Evolutionary conservation across 106 monocot genomes (phyloP).

Genomic region (Ottelia alismoides): DNA sequence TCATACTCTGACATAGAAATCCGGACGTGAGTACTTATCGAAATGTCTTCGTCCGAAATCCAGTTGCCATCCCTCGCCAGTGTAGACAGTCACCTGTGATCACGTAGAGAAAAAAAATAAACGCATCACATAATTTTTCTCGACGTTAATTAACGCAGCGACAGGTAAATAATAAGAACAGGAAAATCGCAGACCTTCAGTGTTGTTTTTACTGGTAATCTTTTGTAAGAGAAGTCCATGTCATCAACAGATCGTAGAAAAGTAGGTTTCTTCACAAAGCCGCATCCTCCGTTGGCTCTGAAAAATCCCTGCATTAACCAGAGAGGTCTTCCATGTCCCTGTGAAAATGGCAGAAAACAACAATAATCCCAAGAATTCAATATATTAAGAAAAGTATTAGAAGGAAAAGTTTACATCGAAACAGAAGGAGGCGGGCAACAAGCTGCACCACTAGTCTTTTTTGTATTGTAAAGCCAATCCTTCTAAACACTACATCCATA

Average conservation of each 20-base stretch:
- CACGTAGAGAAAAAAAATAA: slow-evolving; percentile 49
- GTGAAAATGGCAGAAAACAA: too few relatives aligned
- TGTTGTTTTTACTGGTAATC: too few relatives aligned
- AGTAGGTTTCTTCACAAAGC: slow-evolving; percentile 69
- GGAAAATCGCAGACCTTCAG: too few relatives aligned
- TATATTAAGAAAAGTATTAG: too few relatives aligned
- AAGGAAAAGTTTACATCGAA: too few relatives aligned
- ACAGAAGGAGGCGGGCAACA: too few relatives aligned
- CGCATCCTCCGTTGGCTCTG: slow-evolving; percentile 71
- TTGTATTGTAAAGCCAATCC: too few relatives aligned
- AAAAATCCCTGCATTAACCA: slow-evolving; percentile 83
- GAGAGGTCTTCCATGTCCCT: slow-evolving; percentile 64
- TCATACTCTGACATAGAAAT: slow-evolving; percentile 53
- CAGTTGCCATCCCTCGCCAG: slow-evolving; percentile 53
- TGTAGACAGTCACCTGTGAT: slow-evolving; percentile 36
- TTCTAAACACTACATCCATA: too few relatives aligned
- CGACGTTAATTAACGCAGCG: too few relatives aligned
- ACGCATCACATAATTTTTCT: slow-evolving; percentile 15
- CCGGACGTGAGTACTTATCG: slow-evolving; percentile 47
- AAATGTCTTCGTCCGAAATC: slow-evolving; percentile 41
- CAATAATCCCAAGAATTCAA: too few relatives aligned
- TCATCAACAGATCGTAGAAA: slow-evolving; percentile 31
- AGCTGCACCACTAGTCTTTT: too few relatives aligned
- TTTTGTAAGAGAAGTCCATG: slow-evolving; percentile 45
- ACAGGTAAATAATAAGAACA: too few relatives aligned